Evolutionary conservation across 1,284 basidiomycete species (phyloP).

Genomic region (Mycosarcoma mackinlayi): DNA sequence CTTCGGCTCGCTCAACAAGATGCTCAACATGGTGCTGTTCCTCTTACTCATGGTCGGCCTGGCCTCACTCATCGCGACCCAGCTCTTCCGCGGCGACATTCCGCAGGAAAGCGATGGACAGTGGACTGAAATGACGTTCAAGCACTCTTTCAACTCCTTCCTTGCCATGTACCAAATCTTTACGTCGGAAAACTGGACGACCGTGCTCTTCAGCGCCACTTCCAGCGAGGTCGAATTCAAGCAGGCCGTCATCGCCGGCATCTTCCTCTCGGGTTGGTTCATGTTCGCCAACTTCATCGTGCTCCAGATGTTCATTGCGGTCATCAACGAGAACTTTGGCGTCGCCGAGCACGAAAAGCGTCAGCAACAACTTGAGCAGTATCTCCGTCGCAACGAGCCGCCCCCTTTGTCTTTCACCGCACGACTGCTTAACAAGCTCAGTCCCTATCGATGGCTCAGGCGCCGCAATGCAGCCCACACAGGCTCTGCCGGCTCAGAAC

Average conservation of each 20-base stretch:
- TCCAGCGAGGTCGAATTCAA: constrained; percentile 76
- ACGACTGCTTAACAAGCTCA: constrained; percentile 75
- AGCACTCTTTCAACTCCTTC: constrained; percentile 89
- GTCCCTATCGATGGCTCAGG: constrained; percentile 86
- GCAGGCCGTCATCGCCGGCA: constrained; percentile 79
- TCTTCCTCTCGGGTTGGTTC: constrained; percentile 88
- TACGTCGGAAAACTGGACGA: constrained; percentile 95
- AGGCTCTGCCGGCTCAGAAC: constrained; percentile 20
- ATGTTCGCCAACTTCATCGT: constrained; percentile 94
- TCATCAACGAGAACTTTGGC: constrained; percentile 96
- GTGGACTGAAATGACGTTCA: constrained; percentile 78
- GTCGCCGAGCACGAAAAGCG: constrained; percentile 92
- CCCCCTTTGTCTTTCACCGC: constrained; percentile 58
- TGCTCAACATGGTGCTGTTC: constrained; percentile 94
- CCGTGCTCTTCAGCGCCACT: constrained; percentile 79
- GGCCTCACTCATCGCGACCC: constrained; percentile 82
- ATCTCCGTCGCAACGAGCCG: constrained; percentile 70
- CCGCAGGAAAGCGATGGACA: constrained; percentile 63
- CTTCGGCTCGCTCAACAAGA: constrained; percentile 90
- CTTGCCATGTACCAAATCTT: constrained; percentile 88
- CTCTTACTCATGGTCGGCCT: constrained; percentile 89
- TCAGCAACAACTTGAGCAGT: constrained; percentile 78
- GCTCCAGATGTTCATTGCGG: constrained; percentile 97
- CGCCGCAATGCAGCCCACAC: constrained; percentile 70
- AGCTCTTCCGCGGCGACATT: constrained; percentile 82